Evolutionary conservation across 2,329 filamentous ascomycete species (phyloP), one percentile per base, ranked within the genome.

Genomic region (Lecanosticta acicola): DNA sequence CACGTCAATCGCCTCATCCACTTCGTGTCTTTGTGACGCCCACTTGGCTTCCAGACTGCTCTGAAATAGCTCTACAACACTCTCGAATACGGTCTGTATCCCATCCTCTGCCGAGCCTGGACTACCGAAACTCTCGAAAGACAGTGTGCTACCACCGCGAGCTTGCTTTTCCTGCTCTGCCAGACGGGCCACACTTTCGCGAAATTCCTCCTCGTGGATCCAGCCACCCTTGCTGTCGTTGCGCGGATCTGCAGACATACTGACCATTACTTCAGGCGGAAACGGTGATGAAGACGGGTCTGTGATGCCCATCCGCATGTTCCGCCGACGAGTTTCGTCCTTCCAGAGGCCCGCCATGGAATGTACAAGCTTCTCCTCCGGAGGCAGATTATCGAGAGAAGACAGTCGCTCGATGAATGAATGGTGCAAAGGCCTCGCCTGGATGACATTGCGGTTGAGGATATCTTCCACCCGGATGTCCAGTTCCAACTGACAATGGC

Each of bases 341-440:
- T 82, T 83, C 93, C 93, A 98, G 2, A 98, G 69, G 0, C 87
- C 85, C 45, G 88, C 89, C 86, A 98, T 91, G 53, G 93, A 98
- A 60, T 87, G 83, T 3, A 98, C 90, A 9, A 95, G 75, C 61
- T 94, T 95, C 61, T 90, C 73, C 53, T 87, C 81, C 0, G 75
- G 66, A 0, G 79, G 71, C 16, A 84, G 65, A 2, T 86, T 82
- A 36, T 62, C 60, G 8, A 62, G 48, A 34, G 50, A 58, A 29
- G 77, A 72, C 9, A 80, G 66, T 10, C 80, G 77, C 64, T 97
- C 93, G 17, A 83, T 71, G 57, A 98, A 95, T 59, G 90, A 82
- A 61, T 96, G 87, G 62, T 98, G 93, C 5, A 96, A 74, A 3
- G 72, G 75, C n/a, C 93, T 79, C 55, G 87, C 79, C 50, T 80